phyloP scores from a whole-genome alignment of 371 early-diverging fungal species.

The Saksenaea vasiformis region DNA sequence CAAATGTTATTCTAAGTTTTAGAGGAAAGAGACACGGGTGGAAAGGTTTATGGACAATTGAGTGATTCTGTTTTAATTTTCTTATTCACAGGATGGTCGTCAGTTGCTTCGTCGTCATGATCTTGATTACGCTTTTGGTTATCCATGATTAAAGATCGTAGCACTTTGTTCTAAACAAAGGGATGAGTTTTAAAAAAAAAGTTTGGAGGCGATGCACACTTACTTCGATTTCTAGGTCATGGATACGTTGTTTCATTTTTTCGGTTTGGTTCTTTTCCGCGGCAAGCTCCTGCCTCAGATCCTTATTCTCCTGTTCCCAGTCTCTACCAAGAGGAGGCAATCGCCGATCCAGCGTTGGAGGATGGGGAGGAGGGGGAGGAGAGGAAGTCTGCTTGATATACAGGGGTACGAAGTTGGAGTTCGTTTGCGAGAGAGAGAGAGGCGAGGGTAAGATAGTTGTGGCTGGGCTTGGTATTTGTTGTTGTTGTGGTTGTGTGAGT shows the following conservation, averaged over 20 bases:
- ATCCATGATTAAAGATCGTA: background rate
- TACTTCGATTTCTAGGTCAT: conserved; percentile 14
- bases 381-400: background rate
- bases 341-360: background rate
- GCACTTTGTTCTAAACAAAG: background rate
- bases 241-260: conserved; percentile 3
- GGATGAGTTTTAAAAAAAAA: too few species aligned
- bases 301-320: conserved; percentile 6
- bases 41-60: background rate
- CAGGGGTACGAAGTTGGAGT: background rate
- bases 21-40: too few species aligned
- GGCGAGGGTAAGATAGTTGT: background rate
- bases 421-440: background rate
- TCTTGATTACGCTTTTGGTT: background rate
- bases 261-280: background rate
- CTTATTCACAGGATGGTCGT: background rate
- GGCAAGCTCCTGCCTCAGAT: conserved; percentile 1
- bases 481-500: background rate
- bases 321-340: background rate
- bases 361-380: background rate
- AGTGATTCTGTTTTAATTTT: background rate
- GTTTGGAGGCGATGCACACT: background rate
- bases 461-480: background rate
- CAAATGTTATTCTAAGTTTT: too few species aligned
- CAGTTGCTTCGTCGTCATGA: background rate